Evolutionary conservation across 2,329 filamentous ascomycete species (phyloP).

Genomic region (Gyromitra esculenta): DNA sequence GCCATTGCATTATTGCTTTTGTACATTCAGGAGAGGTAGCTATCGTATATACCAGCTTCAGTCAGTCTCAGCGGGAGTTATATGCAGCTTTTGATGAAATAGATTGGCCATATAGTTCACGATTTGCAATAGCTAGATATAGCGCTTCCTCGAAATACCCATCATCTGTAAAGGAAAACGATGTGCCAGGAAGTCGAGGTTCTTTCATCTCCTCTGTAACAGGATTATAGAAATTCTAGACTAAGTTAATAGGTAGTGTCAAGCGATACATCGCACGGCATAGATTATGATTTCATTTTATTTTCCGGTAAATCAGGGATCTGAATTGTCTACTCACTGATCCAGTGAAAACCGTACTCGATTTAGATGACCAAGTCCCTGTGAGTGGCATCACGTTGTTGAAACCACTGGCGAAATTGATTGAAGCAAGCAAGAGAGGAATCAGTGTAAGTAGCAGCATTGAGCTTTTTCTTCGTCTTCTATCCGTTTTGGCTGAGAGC

Average conservation of each 20-base stretch:
- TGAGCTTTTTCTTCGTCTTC: neutral
- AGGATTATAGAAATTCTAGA: constrained; percentile 75
- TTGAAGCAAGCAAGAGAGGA: constrained; percentile 2
- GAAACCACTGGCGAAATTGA: neutral
- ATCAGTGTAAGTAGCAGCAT: constrained; percentile 20
- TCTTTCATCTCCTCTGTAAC: constrained; percentile 73
- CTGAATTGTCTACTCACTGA: constrained; percentile 64
- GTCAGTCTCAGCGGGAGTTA: neutral
- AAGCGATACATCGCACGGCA: neutral
- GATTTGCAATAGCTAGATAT: constrained; percentile 75
- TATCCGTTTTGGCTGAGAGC: too few relatives aligned
- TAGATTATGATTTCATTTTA: neutral
- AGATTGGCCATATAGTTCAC: constrained; percentile 62
- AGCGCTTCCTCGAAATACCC: constrained; percentile 75
- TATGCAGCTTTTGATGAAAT: neutral
- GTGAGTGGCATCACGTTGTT: constrained; percentile 44
- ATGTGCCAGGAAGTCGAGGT: constrained; percentile 73
- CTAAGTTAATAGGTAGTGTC: constrained; percentile 36
- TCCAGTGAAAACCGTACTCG: constrained; percentile 73
- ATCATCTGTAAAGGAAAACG: constrained; percentile 76
- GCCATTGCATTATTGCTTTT: constrained; percentile 75
- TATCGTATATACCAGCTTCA: constrained; percentile 57
- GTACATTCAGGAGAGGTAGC: constrained; percentile 71
- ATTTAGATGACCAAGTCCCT: constrained; percentile 79
- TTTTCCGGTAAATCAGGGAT: neutral